These are phyloP conservation scores for Coprinopsis marcescibilis DNA, from an alignment of 768 basidiomycete genomes.

Conservation along the genomic window DNA sequence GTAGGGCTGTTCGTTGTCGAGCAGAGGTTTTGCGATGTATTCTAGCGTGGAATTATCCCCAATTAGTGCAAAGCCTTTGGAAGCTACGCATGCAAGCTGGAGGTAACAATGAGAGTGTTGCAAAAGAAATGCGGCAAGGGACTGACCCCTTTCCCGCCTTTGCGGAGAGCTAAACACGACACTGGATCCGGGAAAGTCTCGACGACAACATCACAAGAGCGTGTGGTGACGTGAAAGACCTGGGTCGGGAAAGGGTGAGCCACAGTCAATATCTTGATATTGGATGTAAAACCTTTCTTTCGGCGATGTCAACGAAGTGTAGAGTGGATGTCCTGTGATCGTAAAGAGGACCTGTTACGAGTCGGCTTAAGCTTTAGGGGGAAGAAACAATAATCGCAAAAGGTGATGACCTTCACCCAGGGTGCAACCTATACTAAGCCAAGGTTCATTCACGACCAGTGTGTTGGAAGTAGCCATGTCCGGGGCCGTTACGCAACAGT, in stretches of 20 bases:
- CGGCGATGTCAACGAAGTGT: conserved; percentile 66
- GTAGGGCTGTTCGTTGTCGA: conserved; percentile 32
- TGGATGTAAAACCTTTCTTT: conserved; percentile 37
- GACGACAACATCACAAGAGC: conserved; percentile 30
- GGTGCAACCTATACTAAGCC: conserved; percentile 47
- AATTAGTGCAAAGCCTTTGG: conserved; percentile 48
- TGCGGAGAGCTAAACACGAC: conserved; percentile 52
- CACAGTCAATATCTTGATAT: conserved; percentile 5
- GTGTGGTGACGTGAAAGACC: conserved; percentile 49
- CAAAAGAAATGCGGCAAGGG: neutral
- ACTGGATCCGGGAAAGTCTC: conserved; percentile 52
- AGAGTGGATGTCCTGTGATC: conserved; percentile 46
- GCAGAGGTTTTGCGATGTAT: conserved; percentile 49
- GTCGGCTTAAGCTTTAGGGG: neutral
- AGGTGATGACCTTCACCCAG: conserved; percentile 53
- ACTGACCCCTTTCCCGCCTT: conserved; percentile 39
- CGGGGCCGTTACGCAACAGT: neutral
- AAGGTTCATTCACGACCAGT: conserved; percentile 39
- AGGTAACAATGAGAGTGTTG: conserved; percentile 4
- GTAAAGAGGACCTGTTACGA: conserved; percentile 51
- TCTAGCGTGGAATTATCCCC: conserved; percentile 35
- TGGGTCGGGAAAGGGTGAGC: conserved; percentile 18
- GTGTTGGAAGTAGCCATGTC: conserved; percentile 15
- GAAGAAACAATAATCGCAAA: conserved; percentile 1
- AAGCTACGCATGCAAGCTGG: conserved; percentile 63